Conservation (phyloP, 495 filamentous ascomycete genomes). For the Penicillium silybi region DNA sequence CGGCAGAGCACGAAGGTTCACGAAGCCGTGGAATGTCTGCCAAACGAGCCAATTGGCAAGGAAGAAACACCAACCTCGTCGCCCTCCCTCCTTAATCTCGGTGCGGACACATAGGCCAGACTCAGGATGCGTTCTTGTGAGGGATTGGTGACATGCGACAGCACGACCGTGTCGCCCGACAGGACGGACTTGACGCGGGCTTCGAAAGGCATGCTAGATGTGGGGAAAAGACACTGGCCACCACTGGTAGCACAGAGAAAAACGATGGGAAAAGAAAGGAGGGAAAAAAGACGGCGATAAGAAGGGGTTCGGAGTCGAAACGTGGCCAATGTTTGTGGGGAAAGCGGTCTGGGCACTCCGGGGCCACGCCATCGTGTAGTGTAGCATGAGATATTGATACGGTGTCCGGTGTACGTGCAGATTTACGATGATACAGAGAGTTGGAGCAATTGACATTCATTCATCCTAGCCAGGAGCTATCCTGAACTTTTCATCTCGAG, state of each 20-base stretch:
- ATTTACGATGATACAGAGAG: background rate
- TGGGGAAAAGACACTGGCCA: slow-evolving; percentile 13
- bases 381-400: too few species aligned
- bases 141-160: slow-evolving; percentile 71
- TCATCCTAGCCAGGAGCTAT: slow-evolving; percentile 24
- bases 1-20: background rate
- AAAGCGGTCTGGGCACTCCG: slow-evolving; percentile 24
- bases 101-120: slow-evolving; percentile 86
- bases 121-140: slow-evolving; percentile 77
- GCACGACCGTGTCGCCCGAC: slow-evolving; percentile 86
- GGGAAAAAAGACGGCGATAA: slow-evolving; percentile 13
- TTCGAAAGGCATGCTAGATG: slow-evolving; percentile 45
- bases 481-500: slow-evolving; percentile 20
- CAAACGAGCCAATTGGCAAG: background rate
- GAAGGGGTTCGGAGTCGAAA: slow-evolving; percentile 26
- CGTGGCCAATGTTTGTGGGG: slow-evolving; percentile 30
- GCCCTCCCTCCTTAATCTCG: slow-evolving; percentile 78
- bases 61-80: slow-evolving; percentile 64
- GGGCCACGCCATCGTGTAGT: background rate
- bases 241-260: slow-evolving; percentile 12
- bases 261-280: slow-evolving; percentile 7
- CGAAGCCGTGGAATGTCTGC: background rate
- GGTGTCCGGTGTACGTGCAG: background rate
- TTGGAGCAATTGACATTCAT: slow-evolving; percentile 19
- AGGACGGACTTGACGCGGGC: slow-evolving; percentile 91